A percentile compares a stretch with the other conserved stretches of the same genome.
Evolutionary conservation across 2,329 filamentous ascomycete genomes (phyloP).

Genomic region (Colletotrichum sp.): DNA sequence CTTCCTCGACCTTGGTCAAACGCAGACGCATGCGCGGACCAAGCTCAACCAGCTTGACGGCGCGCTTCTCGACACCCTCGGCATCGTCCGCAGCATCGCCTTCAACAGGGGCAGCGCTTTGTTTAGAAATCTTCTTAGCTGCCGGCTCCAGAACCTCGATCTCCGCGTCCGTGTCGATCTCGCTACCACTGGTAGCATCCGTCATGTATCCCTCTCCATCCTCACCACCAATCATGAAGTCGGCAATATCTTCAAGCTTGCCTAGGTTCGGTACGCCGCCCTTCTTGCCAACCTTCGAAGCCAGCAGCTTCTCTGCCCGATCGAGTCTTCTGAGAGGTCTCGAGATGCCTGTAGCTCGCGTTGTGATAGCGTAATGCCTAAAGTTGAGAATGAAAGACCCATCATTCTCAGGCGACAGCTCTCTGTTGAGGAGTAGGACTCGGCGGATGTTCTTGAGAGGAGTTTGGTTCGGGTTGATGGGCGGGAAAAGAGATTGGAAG

Average conservation of each 20-base stretch:
- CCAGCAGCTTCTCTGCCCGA: slow-evolving; percentile 80
- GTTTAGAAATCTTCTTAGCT: slow-evolving; percentile 59
- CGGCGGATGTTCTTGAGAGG: slow-evolving; percentile 91
- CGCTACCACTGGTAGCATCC: slow-evolving; percentile 84
- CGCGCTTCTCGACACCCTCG: slow-evolving; percentile 77
- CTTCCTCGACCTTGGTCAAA: slow-evolving; percentile 95
- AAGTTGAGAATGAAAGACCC: slow-evolving; percentile 84
- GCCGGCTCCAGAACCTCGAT: slow-evolving; percentile 79
- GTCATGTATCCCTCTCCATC: slow-evolving; percentile 83
- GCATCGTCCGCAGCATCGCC: slow-evolving; percentile 52
- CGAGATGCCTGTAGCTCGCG: slow-evolving; percentile 82
- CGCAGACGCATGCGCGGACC: slow-evolving; percentile 89
- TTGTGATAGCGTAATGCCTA: slow-evolving; percentile 94
- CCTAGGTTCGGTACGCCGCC: slow-evolving; percentile 85
- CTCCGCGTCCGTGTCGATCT: slow-evolving; percentile 92
- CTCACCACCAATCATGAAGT: slow-evolving; percentile 89
- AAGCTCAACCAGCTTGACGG: slow-evolving; percentile 90
- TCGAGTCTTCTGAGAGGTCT: slow-evolving; percentile 84
- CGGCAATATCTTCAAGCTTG: slow-evolving; percentile 89
- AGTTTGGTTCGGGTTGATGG: slow-evolving; percentile 90
- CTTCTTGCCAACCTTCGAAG: slow-evolving; percentile 65
- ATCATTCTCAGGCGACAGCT: slow-evolving; percentile 62
- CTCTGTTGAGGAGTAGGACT: slow-evolving; percentile 88
- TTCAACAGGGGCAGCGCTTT: slow-evolving; percentile 52
- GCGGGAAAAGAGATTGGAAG: slow-evolving; percentile 95